A percentile compares a stretch with the other conserved stretches of the same genome.
Evolutionary conservation across 495 filamentous ascomycete genomes (phyloP).

Genomic region (Aspergillus steynii): DNA sequence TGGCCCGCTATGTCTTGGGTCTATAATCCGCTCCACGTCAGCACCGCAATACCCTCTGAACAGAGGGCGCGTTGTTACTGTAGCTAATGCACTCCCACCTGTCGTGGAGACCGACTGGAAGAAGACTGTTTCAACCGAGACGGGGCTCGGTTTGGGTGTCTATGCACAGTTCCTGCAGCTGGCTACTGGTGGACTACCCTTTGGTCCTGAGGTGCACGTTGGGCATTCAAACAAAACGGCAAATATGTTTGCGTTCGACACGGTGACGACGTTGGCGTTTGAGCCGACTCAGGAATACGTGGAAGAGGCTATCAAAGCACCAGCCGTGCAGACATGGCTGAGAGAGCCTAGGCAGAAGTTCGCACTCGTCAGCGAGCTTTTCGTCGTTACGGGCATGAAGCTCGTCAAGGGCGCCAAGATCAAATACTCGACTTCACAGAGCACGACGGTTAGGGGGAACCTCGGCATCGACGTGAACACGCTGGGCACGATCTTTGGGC

Average conservation of each 20-base stretch:
- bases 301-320: slow-evolving; percentile 29
- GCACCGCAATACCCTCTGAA: slow-evolving; percentile 32
- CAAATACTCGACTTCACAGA: slow-evolving; percentile 28
- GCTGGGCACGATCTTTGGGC: slow-evolving; percentile 23
- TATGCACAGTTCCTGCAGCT: slow-evolving; percentile 37
- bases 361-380: slow-evolving; percentile 22
- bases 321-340: slow-evolving; percentile 30
- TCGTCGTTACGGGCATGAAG: slow-evolving; percentile 32
- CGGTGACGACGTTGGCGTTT: slow-evolving; percentile 27
- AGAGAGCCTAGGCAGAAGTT: slow-evolving; percentile 29
- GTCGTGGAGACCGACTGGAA: slow-evolving; percentile 34
- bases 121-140: slow-evolving; percentile 28
- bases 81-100: slow-evolving; percentile 24
- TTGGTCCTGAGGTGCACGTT: slow-evolving; percentile 25
- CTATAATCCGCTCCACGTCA: slow-evolving; percentile 35
- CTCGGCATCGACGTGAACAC: slow-evolving; percentile 23
- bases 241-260: slow-evolving; percentile 27
- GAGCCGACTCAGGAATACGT: slow-evolving; percentile 30
- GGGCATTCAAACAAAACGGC: slow-evolving; percentile 19
- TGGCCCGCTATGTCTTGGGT: slow-evolving; percentile 33
- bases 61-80: slow-evolving; percentile 22
- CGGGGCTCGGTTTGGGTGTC: slow-evolving; percentile 25
- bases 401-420: slow-evolving; percentile 32
- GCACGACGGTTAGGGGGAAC: slow-evolving; percentile 20
- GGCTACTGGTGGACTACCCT: slow-evolving; percentile 22